Base-by-base conservation (phyloP, 305 asterid genomes). In the Plantago coronopus region DNA sequence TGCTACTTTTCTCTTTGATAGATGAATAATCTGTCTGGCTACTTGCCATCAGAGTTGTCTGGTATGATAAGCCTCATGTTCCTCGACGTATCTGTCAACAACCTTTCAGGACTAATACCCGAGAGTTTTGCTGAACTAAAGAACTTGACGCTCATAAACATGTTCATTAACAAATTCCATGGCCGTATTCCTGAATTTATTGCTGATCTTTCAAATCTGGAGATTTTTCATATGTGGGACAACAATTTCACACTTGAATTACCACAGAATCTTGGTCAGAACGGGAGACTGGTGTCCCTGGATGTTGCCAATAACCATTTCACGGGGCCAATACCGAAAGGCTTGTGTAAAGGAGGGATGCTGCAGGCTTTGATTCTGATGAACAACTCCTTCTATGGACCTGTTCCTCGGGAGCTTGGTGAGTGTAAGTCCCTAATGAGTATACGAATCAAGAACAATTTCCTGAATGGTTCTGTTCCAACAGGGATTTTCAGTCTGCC, bases 131-230 rank as follows among this genome's bases (percentile, higher is more conserved):
- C 84, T 0, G 59, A 72, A 22, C 51, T 93, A 57, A 74, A 53
- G 73, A 93, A 89, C 37, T 19, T 93, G 60, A 89, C 96, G 12
- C 31, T 93, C 63, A 51, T 93, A 8, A 70, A 69, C 61, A 57
- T 93, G 72, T 89, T 85, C 62, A 66, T 61, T 21, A 93, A 93
- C 84, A 74, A 73, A 17, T 67, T 93, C 54, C 72, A 72, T 46
- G 98, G 98, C 6, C 89, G 85, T 0, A 56, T 93, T 7, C 97
- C 97, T 13, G 47, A 63, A 9, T 89, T 81, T 74, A 63, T 89
- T 18, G 96, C 91, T 18, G 95, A 85, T 64, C 88, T 86, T 7
- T 94, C 95, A 2, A 83, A 83, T 61, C 91, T 93, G 16, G 91
- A 89, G 37, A 81, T 76, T 23, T 67, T 89, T 15, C 85, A 81